phyloP scores from a whole-genome alignment of 805 yeast species.

The Grigorovia transvaalensis region DNA sequence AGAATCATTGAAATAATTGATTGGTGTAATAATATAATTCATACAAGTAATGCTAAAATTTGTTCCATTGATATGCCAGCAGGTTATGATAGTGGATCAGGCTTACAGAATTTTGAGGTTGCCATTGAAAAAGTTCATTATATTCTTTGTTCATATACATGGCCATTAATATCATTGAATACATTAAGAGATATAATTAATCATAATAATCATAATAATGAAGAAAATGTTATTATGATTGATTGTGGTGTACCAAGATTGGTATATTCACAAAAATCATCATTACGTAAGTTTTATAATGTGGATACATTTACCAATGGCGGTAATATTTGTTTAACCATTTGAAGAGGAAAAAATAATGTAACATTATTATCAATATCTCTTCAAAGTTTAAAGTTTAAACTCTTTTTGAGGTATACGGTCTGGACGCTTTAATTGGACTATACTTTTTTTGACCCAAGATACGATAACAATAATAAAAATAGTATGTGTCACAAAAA shows the following conservation, averaged over 20 bases:
- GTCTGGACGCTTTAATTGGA: too few relatives aligned
- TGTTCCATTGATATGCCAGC: constrained; percentile 70
- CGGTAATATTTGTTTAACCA: constrained; percentile 2
- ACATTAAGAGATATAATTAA: constrained; percentile 2
- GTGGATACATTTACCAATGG: constrained; percentile 17
- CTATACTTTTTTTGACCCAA: too few relatives aligned
- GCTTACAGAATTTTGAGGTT: constrained; percentile 31
- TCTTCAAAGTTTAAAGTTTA: too few relatives aligned
- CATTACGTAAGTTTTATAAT: constrained; percentile 39
- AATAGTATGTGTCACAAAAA: not conserved
- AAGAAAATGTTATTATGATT: constrained; percentile 41
- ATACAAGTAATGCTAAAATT: constrained; percentile 10
- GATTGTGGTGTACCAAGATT: constrained; percentile 64
- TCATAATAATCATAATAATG: constrained; percentile 1
- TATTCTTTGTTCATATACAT: constrained; percentile 53
- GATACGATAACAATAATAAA: too few relatives aligned
- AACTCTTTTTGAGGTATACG: too few relatives aligned
- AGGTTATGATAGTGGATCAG: constrained; percentile 78
- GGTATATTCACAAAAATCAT: constrained; percentile 33
- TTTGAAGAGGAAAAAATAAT: not conserved
- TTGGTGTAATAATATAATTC: constrained; percentile 49
- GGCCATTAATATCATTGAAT: constrained; percentile 41
- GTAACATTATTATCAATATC: too few relatives aligned
- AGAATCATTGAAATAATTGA: constrained; percentile 35
- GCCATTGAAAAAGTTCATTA: constrained; percentile 38